phyloP scores from a whole-genome alignment of 176 grass and related monocot species.

The Triticum monococcum region DNA sequence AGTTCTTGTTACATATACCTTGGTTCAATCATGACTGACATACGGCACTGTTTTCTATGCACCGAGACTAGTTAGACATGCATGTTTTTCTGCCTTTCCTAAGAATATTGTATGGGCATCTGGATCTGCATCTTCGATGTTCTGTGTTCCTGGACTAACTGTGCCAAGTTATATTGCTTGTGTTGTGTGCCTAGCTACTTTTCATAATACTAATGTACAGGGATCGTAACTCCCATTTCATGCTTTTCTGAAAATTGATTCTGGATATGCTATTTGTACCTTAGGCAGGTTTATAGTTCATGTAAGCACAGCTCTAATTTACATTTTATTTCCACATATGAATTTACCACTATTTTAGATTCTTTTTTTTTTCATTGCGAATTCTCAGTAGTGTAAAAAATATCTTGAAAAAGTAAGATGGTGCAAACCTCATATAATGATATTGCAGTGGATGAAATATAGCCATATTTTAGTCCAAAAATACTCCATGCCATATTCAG shows the following conservation, averaged over 20 bases:
- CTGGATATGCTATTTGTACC: background rate
- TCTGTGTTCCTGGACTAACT: background rate
- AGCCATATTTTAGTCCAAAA: too few species aligned
- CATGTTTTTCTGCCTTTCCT: background rate
- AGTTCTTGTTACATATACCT: background rate
- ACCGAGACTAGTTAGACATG: background rate
- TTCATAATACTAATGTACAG: background rate
- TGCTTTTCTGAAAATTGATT: background rate
- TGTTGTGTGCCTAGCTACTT: background rate
- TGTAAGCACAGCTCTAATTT: background rate
- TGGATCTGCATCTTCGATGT: background rate
- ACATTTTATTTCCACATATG: background rate
- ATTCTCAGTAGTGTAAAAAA: background rate
- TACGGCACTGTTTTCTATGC: background rate
- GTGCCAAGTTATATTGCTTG: too few species aligned
- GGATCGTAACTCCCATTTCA: background rate
- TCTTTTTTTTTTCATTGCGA: background rate
- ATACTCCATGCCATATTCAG: too few species aligned
- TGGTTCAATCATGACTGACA: background rate
- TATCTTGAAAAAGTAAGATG: too few species aligned
- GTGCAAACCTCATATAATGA: too few species aligned
- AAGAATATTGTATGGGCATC: background rate
- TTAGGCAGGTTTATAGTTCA: background rate
- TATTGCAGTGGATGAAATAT: too few species aligned
- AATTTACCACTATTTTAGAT: background rate